phyloP scores from a whole-genome alignment of 2,329 filamentous ascomycete species.

The Zymoseptoria brevis region DNA sequence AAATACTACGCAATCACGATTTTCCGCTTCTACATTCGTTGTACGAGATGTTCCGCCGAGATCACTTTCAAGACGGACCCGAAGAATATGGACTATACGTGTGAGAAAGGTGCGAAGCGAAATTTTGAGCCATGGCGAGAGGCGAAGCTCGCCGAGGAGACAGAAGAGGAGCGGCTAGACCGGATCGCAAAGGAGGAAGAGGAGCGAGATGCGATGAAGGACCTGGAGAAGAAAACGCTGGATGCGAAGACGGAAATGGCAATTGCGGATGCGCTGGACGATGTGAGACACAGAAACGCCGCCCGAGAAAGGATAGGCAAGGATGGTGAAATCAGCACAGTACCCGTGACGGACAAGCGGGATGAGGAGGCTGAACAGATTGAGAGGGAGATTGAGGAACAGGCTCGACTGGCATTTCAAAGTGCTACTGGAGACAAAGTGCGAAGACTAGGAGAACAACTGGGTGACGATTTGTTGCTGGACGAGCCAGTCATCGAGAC shows the following conservation, averaged over 20 bases:
- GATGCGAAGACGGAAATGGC: slow-evolving; percentile 95
- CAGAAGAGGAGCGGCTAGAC: slow-evolving; percentile 79
- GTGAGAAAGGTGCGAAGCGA: slow-evolving; percentile 73
- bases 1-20: slow-evolving; percentile 84
- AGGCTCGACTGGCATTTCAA: slow-evolving; percentile 69
- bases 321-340: slow-evolving; percentile 50
- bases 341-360: slow-evolving; percentile 45
- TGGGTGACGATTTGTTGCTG: neutral
- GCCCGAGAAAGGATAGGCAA: slow-evolving; percentile 68
- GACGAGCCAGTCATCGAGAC: slow-evolving; percentile 31
- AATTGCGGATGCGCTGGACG: slow-evolving; percentile 88
- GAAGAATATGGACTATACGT: slow-evolving; percentile 84
- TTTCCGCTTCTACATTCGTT: slow-evolving; percentile 75
- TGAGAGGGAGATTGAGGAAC: slow-evolving; percentile 76
- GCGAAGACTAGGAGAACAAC: slow-evolving; percentile 41
- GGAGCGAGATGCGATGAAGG: slow-evolving; percentile 87
- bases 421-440: slow-evolving; percentile 50
- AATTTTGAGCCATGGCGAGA: slow-evolving; percentile 91
- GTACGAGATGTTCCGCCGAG: slow-evolving; percentile 75
- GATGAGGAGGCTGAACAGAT: slow-evolving; percentile 54
- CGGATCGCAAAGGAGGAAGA: slow-evolving; percentile 70
- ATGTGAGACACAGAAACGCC: slow-evolving; percentile 87
- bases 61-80: slow-evolving; percentile 94
- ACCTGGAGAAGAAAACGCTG: slow-evolving; percentile 84
- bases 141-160: slow-evolving; percentile 61